Evolutionary conservation across 1,284 basidiomycete genomes (phyloP).

Genomic region (Ustilago xerochloae): DNA sequence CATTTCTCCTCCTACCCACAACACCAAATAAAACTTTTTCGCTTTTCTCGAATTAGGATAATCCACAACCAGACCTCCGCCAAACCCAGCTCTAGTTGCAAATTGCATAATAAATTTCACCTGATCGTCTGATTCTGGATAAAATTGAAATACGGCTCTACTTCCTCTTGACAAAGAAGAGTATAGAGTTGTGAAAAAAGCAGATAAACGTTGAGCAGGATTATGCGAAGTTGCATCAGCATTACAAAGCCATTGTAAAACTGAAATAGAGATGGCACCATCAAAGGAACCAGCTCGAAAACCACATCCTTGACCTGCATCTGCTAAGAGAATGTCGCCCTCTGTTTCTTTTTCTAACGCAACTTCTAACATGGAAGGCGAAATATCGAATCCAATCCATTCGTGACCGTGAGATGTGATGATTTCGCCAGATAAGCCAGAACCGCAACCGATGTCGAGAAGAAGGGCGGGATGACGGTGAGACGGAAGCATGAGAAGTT

Average conservation of each 20-base stretch:
- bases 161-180: constrained; percentile 90
- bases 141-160: constrained; percentile 80
- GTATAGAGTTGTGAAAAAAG: constrained; percentile 97
- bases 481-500: constrained; percentile 83
- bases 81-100: constrained; percentile 94
- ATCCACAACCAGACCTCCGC: constrained; percentile 95
- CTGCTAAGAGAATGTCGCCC: constrained; percentile 68
- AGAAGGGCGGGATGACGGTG: constrained; percentile 71
- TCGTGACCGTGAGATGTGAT: constrained; percentile 91
- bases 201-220: constrained; percentile 87
- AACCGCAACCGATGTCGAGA: constrained; percentile 96
- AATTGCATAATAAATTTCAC: constrained; percentile 83
- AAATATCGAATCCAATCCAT: constrained; percentile 95
- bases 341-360: constrained; percentile 65
- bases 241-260: constrained; percentile 97
- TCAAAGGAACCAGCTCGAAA: constrained; percentile 97
- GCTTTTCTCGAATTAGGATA: constrained; percentile 68
- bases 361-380: constrained; percentile 83
- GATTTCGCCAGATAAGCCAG: constrained; percentile 97
- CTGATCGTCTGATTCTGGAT: constrained; percentile 66
- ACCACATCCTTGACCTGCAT: constrained; percentile 72
- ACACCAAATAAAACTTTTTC: constrained; percentile 68
- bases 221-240: constrained; percentile 93
- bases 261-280: constrained; percentile 97
- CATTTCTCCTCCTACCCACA: constrained; percentile 69